Evolutionary conservation across 768 basidiomycete genomes (phyloP).

Genomic region (Leucocoprinus birnbaumii): DNA sequence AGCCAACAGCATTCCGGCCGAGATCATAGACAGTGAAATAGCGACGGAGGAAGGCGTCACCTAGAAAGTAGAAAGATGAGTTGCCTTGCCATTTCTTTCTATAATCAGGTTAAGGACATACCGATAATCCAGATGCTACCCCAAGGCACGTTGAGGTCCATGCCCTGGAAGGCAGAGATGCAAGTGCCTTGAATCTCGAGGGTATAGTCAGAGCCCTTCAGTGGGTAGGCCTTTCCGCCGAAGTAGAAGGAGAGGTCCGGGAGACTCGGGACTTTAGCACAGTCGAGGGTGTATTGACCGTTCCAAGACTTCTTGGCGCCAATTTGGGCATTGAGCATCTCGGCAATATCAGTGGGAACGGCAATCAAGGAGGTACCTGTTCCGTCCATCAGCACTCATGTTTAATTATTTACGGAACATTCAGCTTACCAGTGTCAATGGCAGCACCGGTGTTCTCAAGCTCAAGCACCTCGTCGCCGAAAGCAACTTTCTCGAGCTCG

Average conservation of each 20-base stretch:
- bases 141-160: conserved; percentile 85
- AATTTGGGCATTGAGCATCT: conserved; percentile 95
- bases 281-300: conserved; percentile 92
- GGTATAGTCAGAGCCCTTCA: conserved; percentile 86
- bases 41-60: conserved; percentile 89
- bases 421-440: conserved; percentile 72
- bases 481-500: conserved; percentile 81
- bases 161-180: conserved; percentile 87
- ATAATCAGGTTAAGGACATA: conserved; percentile 25
- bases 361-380: conserved; percentile 92
- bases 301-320: conserved; percentile 95
- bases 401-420: not conserved
- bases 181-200: conserved; percentile 90
- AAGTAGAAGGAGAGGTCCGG: conserved; percentile 87
- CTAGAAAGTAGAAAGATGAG: conserved; percentile 26
- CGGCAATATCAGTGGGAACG: conserved; percentile 90
- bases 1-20: conserved; percentile 77
- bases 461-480: conserved; percentile 86
- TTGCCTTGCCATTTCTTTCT: not conserved
- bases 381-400: conserved; percentile 9
- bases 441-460: conserved; percentile 93
- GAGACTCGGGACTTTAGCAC: conserved; percentile 76
- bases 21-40: conserved; percentile 92
- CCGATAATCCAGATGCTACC: conserved; percentile 90
- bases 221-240: conserved; percentile 70